Conservation (phyloP, 441 rosid species). For the Corymbia calophylla region DNA sequence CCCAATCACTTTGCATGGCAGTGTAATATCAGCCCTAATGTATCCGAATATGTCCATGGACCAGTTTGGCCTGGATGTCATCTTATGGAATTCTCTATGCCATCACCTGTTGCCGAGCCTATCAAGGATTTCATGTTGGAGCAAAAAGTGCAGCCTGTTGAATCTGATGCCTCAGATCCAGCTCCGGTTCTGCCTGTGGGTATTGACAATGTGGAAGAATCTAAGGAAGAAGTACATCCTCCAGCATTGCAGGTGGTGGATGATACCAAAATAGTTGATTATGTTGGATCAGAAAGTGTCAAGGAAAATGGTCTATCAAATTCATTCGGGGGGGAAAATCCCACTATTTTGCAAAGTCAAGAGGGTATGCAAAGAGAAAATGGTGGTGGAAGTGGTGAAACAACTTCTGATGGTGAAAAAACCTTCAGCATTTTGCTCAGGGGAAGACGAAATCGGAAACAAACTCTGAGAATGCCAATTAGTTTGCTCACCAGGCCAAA, state of each 20-base stretch:
- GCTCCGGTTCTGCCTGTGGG: constrained; percentile 43
- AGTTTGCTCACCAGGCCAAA: constrained; percentile 90
- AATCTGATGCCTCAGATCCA: constrained; percentile 25
- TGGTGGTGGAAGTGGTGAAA: constrained; percentile 28
- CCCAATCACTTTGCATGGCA: constrained; percentile 93
- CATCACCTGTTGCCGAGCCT: constrained; percentile 64
- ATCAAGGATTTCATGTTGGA: constrained; percentile 42
- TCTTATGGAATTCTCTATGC: constrained; percentile 59
- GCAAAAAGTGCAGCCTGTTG: constrained; percentile 22
- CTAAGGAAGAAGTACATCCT: constrained; percentile 33
- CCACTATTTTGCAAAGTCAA: constrained; percentile 18
- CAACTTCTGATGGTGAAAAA: constrained; percentile 51
- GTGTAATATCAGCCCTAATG: constrained; percentile 49
- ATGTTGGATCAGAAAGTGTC: constrained; percentile 14
- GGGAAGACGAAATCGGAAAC: constrained; percentile 90
- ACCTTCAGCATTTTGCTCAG: constrained; percentile 88
- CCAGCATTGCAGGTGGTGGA: constrained; percentile 23
- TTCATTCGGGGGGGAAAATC: constrained; percentile 14
- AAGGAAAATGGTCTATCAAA: constrained; percentile 37
- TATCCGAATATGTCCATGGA: constrained; percentile 63
- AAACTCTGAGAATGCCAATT: constrained; percentile 89
- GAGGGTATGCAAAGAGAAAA: constrained; percentile 4
- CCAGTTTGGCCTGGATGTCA: constrained; percentile 78
- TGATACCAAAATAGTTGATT: constrained; percentile 19
- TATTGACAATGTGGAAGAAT: constrained; percentile 38